Evolutionary conservation across 1,139 yeast species (phyloP).

Genomic region (Pneumocystis sp.): DNA sequence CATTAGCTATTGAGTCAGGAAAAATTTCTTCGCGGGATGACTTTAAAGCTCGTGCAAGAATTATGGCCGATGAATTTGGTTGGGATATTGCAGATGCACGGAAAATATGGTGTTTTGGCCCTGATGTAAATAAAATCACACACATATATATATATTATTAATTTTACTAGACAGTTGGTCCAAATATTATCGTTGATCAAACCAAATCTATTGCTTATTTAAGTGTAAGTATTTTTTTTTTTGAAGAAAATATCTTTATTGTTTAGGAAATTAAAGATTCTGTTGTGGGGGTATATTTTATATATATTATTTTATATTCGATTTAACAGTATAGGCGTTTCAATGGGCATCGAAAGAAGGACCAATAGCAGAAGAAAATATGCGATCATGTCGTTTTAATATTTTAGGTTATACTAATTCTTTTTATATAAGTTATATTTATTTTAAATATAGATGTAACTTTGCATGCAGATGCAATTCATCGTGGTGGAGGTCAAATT

Average conservation of each 20-base stretch:
- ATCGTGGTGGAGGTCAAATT: slow-evolving; percentile 99
- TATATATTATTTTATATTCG: not conserved
- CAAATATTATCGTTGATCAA: slow-evolving; percentile 97
- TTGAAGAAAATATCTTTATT: not conserved
- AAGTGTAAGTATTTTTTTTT: not conserved
- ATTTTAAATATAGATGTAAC: slow-evolving; percentile 55
- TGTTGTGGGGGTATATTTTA: slow-evolving; percentile 51
- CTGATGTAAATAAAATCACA: slow-evolving; percentile 47
- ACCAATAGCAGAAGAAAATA: slow-evolving; percentile 92
- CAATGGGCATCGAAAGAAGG: slow-evolving; percentile 99
- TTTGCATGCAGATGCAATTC: slow-evolving; percentile 99
- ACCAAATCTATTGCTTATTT: slow-evolving; percentile 98
- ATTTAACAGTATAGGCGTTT: slow-evolving; percentile 43
- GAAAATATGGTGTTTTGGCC: slow-evolving; percentile 99
- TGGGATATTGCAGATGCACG: slow-evolving; percentile 99
- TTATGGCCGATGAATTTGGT: slow-evolving; percentile 96
- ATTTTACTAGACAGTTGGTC: slow-evolving; percentile 42
- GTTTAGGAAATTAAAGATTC: slow-evolving; percentile 95
- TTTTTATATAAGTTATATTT: not conserved
- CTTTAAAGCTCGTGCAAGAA: slow-evolving; percentile 98
- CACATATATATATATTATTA: slow-evolving; percentile 14
- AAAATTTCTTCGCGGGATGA: slow-evolving; percentile 90
- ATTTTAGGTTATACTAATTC: slow-evolving; percentile 33
- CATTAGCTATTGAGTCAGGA: slow-evolving; percentile 86
- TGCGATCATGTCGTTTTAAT: slow-evolving; percentile 95